Evolutionary conservation across 768 basidiomycete species (phyloP), one percentile per base, ranked within the genome.

Genomic region (Tephrocybe sp.): DNA sequence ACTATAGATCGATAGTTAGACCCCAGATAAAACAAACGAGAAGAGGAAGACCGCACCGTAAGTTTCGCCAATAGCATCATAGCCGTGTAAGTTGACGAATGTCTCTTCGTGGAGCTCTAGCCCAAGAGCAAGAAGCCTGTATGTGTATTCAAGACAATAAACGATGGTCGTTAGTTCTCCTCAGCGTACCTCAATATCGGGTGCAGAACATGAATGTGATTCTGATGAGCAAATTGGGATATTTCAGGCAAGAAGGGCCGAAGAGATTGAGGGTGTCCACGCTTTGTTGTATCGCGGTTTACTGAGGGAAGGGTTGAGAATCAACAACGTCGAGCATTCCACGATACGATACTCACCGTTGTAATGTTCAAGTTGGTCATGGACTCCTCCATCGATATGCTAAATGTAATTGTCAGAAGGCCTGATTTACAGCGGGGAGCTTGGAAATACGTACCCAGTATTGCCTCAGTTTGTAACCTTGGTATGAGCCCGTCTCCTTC

Each of bases 281-380:
- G 61, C 25, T 59, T 68, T 6, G 27, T 61, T 7, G 66, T 59
- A 39, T 66, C 52, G 30, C 60, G 57, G 41, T 67, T 58, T 16
- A 70, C 69, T 72, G 34, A 7, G 19, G 27, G 21, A 22, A 4
- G 22, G n/a, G 11, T n/a, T 34, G 32, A 34, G 32, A 30, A 12
- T 30, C 38, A 16, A 46, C 5, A 1, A 9, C 21, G 4, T 16
- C 8, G 2, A 12, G 12, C 9, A 36, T 12, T 26, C 19, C 6
- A 31, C n/a, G n/a, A n/a, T n/a, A 32, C n/a, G 11, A 13, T 4
- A 53, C 77, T 51, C 52, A 86, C 85, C 72, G 53, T 79, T 82
- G 58, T 86, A 86, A 49, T 77, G 67, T 56, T 87, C 84, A 15
- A 84, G 52, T 56, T 85, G 81, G 57, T 87, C 86, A 18, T 63